Evolutionary conservation across 331 rosid genomes (phyloP), one percentile per base, ranked within the genome.

Genomic region (Stylosanthes scabra): DNA sequence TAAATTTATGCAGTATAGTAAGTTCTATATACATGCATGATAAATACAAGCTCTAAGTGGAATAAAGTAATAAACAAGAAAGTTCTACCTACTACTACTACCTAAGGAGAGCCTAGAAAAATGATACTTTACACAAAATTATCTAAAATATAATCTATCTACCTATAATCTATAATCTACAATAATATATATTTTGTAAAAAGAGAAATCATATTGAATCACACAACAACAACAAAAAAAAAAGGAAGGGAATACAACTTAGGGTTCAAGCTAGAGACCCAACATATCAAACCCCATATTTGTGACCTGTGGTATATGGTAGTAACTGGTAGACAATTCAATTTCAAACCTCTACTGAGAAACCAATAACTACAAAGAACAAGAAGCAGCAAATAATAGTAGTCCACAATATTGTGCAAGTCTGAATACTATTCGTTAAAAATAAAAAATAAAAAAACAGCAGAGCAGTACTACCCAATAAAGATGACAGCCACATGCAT

Each of bases 401-500:
- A 47, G 63, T 76, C 68, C 40, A 57, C 11, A 66, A 73, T 47
- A 67, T 55, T 47, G 62, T 15, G 68, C 50, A 62, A 61, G 65
- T 50, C 68, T 44, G 15, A 37, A 60, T 25, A 9, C 41, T 27
- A 79, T 66, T 44, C 62, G 59, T 58, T 58, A 50, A 44, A n/a
- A 34, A 34, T 34, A 6, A 34, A 34, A 34, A 34, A 4, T 34
- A 6, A 34, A 34, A 31, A 16, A 81, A 70, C 66, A 51, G 61
- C 68, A 66, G 70, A 80, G 50, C 52, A 72, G 77, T 55, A 67
- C 74, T 45, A 63, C 15, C 34, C 63, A 56, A 20, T 63, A 63
- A 50, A 52, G 47, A 74, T 8, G 69, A 34, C 40, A 81, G 49
- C 58, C 76, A 78, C 86, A 78, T 72, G 84, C 77, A 74, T 46